Evolutionary conservation across 352 stramenopile genomes (phyloP).

Genomic region (Pythium myriotylum): DNA sequence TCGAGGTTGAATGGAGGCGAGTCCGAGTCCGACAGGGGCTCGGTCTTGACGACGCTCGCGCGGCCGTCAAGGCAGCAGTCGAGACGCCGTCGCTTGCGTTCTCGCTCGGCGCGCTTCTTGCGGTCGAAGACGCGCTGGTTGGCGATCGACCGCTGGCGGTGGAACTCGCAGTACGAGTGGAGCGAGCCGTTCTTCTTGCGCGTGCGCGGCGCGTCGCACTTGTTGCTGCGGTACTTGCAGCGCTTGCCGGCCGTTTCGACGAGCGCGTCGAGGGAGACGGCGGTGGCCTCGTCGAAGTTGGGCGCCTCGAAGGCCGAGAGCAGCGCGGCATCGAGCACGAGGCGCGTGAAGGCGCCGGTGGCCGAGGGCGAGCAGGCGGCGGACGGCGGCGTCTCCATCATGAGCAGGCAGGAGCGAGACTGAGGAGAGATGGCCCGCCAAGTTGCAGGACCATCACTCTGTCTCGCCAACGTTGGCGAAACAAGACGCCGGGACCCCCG

Average conservation of each 20-base stretch:
- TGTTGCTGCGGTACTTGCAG: constrained; percentile 55
- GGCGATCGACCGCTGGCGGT: constrained; percentile 53
- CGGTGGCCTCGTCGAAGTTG: constrained; percentile 20
- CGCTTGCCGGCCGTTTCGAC: not conserved
- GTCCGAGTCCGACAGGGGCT: no score
- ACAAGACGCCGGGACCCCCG: constrained; percentile 4
- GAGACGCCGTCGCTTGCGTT: not conserved
- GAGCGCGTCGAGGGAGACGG: constrained; percentile 23
- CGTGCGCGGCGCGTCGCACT: constrained; percentile 49
- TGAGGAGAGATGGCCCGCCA: constrained; percentile 9
- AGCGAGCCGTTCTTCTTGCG: constrained; percentile 66
- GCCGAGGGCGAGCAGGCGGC: not conserved
- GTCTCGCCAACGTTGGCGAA: not conserved
- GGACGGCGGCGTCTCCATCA: not conserved
- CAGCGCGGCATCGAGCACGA: constrained; percentile 21
- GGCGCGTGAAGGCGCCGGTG: constrained; percentile 7
- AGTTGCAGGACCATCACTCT: constrained; percentile 30
- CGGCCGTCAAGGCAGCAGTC: not conserved
- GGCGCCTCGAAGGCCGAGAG: constrained; percentile 26
- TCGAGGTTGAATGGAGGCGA: no score
- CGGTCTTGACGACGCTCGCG: not conserved
- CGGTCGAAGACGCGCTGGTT: constrained; percentile 52
- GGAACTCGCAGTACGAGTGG: constrained; percentile 68
- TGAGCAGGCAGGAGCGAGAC: not conserved
- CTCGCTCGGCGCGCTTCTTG: constrained; percentile 17